Base-by-base conservation (phyloP, 495 filamentous ascomycete genomes). In the Penicillium taxi region DNA sequence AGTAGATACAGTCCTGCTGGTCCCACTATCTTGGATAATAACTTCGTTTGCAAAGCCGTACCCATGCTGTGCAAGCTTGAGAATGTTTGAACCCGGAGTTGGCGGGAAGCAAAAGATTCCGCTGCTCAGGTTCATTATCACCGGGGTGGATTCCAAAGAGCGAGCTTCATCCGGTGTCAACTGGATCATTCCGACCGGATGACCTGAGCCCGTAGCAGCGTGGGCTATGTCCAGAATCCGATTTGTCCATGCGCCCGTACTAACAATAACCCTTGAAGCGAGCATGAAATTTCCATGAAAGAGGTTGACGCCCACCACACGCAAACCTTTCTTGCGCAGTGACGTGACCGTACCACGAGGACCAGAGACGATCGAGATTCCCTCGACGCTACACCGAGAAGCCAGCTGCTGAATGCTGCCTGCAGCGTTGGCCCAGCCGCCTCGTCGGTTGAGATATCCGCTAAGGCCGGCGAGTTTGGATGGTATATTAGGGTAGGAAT, bases 31-130 rank as follows among this genome's bases (percentile, higher is more conserved):
- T 9, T 43, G 16, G 17, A 55, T 84, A 5, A 67, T 45, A 1
- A 45, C 30, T 17, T 56, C 37, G 8, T 52, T 56, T 17, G 46
- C 50, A 47, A 86, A 91, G 3, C 87, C 87, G 53, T 80, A 80
- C n/a, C 67, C 70, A 52, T 93, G 87, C 1, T 81, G 67, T 4
- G 82, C 86, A 21, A 90, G 45, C 51, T 93, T 93, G 20, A 93
- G 61, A 4, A 81, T 59, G 32, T 74, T 49, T 9, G 48, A 52
- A 6, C 49, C 56, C 4, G 54, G 52, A 0, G 48, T 49, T 6
- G 86, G 84, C 4, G 84, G 84, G 48, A 89, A 81, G 32, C 80
- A 61, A 61, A 87, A 94, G 31, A 83, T 61, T 14, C 85, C 85
- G 0, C 69, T 77, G 12, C 67, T 74, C 39, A 91, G 57, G 55